Percentiles rank a stretch among this genome's conserved stretches.
These are phyloP conservation scores for Rhynchospora tenuis DNA, from an alignment of 176 grass and related monocot species.

Conservation along the genomic window DNA sequence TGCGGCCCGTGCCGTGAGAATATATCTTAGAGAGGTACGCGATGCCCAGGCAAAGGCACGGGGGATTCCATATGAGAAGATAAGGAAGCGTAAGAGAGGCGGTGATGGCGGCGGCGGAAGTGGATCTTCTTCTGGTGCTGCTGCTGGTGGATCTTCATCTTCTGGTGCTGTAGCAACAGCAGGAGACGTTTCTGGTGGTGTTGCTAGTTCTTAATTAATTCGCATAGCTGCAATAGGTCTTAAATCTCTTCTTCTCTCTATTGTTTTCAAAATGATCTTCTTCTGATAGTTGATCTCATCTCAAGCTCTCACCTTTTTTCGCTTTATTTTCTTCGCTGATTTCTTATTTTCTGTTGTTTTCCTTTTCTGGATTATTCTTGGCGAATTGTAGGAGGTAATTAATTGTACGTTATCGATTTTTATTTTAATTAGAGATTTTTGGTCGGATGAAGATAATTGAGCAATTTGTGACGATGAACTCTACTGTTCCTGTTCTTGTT, in stretches of 20 bases:
- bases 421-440: neutral
- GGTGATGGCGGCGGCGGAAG: neutral
- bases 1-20: slow-evolving; percentile 83
- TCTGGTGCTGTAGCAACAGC: neutral
- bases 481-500: neutral
- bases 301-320: neutral
- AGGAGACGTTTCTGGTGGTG: slow-evolving; percentile 17
- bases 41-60: slow-evolving; percentile 91
- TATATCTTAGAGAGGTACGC: slow-evolving; percentile 95
- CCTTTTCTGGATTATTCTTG: neutral
- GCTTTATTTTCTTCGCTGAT: neutral
- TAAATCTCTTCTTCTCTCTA: slow-evolving; percentile 19
- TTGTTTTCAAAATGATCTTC: slow-evolving; percentile 4
- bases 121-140: neutral
- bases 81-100: slow-evolving; percentile 85
- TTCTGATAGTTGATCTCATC: slow-evolving; percentile 2
- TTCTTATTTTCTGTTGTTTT: neutral
- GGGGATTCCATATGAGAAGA: slow-evolving; percentile 90
- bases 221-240: neutral
- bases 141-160: slow-evolving; percentile 12
- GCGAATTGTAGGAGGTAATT: slow-evolving; percentile 6
- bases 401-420: neutral
- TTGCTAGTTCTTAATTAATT: slow-evolving; percentile 20
- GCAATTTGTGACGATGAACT: neutral
- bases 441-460: slow-evolving; percentile 3